These are phyloP conservation scores for Amphibolis antarctica DNA, from an alignment of 106 monocot genomes.

Conservation along the genomic window DNA sequence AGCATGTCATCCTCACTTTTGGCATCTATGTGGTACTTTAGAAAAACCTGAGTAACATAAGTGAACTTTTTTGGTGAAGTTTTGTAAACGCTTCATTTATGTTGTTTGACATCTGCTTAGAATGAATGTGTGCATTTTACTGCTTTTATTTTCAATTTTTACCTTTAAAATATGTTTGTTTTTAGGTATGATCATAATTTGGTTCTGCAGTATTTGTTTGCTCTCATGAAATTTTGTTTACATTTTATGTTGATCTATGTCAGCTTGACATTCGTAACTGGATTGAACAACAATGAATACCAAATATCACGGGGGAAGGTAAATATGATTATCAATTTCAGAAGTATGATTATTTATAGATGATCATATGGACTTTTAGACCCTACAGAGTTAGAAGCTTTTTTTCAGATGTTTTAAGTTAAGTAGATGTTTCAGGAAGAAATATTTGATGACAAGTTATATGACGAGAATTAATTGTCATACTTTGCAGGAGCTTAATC, in stretches of 20 bases:
- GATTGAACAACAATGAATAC: constrained; percentile 95
- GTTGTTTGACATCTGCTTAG: no score
- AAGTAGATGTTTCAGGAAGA: background rate
- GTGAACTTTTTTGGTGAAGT: no score
- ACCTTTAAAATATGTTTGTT: no score
- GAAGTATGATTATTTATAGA: background rate
- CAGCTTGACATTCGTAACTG: constrained; percentile 74
- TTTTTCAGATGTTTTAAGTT: background rate
- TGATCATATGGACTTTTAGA: background rate
- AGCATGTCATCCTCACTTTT: no score
- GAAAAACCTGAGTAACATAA: no score
- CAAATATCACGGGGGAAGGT: constrained; percentile 85
- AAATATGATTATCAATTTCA: constrained; percentile 4
- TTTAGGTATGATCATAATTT: background rate
- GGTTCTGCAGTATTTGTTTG: background rate
- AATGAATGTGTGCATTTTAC: no score
- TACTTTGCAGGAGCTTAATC: constrained; percentile 58
- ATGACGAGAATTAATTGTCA: background rate
- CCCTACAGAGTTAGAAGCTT: no score
- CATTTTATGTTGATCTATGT: constrained; percentile 7
- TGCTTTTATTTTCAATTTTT: no score
- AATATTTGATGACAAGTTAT: background rate
- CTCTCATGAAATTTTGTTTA: background rate
- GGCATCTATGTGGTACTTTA: no score
- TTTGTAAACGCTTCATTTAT: no score